Conservation (phyloP, 305 asterid species). For the Ilex paraguariensis region DNA sequence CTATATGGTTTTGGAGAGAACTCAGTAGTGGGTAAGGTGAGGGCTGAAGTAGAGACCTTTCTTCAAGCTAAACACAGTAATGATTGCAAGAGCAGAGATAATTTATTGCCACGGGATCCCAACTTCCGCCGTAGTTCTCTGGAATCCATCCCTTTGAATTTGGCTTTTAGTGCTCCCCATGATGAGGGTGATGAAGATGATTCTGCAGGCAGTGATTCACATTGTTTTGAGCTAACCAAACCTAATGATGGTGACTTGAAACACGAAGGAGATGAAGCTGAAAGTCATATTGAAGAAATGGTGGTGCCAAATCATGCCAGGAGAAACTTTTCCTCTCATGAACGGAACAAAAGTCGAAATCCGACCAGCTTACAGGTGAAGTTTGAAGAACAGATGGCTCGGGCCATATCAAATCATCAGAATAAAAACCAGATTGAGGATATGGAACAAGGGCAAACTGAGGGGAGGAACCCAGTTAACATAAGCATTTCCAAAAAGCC, state of each 20-base stretch:
- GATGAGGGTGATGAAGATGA: slow-evolving; percentile 60
- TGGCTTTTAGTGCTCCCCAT: slow-evolving; percentile 67
- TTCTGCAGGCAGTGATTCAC: slow-evolving; percentile 64
- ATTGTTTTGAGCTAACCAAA: slow-evolving; percentile 71
- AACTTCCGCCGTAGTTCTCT: slow-evolving; percentile 46
- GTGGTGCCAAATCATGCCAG: slow-evolving; percentile 34
- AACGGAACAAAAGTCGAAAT: slow-evolving; percentile 24
- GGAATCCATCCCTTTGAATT: slow-evolving; percentile 68
- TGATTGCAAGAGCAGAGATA: slow-evolving; percentile 14
- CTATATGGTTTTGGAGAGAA: slow-evolving; percentile 26
- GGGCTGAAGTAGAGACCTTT: slow-evolving; percentile 75
- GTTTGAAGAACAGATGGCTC: slow-evolving; percentile 57
- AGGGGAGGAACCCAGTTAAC: slow-evolving; percentile 33
- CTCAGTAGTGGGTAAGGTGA: slow-evolving; percentile 48
- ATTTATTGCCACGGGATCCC: slow-evolving; percentile 23
- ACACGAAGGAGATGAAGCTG: slow-evolving; percentile 9
- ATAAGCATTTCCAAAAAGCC: slow-evolving; percentile 33
- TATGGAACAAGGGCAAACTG: too few species aligned
- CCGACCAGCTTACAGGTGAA: slow-evolving; percentile 53
- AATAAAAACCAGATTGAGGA: background rate
- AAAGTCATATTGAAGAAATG: slow-evolving; percentile 16
- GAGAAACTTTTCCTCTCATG: slow-evolving; percentile 37
- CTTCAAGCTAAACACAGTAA: slow-evolving; percentile 37
- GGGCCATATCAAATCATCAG: background rate
- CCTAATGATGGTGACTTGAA: background rate